Percentiles rank a stretch among this genome's conserved stretches.
Conservation (phyloP, 371 early-diverging fungal genomes). For the Mortierella sp. region DNA sequence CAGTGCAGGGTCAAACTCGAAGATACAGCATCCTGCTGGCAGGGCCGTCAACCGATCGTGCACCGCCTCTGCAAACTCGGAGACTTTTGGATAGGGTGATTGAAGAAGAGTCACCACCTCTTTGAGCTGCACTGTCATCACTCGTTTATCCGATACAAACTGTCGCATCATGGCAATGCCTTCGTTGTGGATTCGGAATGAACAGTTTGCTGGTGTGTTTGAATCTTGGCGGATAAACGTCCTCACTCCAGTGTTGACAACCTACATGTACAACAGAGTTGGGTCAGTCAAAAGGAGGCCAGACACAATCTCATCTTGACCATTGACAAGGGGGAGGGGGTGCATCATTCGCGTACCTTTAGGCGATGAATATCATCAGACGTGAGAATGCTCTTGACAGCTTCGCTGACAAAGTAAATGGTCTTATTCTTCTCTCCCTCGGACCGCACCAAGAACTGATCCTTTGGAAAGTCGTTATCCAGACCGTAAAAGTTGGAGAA, state of each 20-base stretch:
- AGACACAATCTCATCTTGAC: no score
- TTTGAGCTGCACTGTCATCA: conserved; percentile 60
- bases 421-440: conserved; percentile 76
- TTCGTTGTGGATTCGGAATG: conserved; percentile 84
- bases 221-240: conserved; percentile 82
- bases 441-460: conserved; percentile 87
- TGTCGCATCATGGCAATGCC: conserved; percentile 77
- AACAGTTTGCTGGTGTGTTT: conserved; percentile 63
- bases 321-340: neutral
- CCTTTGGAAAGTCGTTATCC: conserved; percentile 74
- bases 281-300: no score
- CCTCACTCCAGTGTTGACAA: conserved; percentile 91
- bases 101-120: conserved; percentile 70
- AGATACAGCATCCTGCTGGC: conserved; percentile 69
- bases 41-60: conserved; percentile 31
- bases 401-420: conserved; percentile 82
- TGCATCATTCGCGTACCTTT: conserved; percentile 57
- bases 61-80: conserved; percentile 33
- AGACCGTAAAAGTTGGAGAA: conserved; percentile 77
- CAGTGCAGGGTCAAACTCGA: conserved; percentile 63
- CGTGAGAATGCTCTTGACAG: conserved; percentile 77
- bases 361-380: conserved; percentile 74
- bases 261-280: no score
- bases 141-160: conserved; percentile 64
- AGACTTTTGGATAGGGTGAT: conserved; percentile 32